phyloP scores from a whole-genome alignment of 2,329 filamentous ascomycete genomes.

The Penicillium vulpinum region DNA sequence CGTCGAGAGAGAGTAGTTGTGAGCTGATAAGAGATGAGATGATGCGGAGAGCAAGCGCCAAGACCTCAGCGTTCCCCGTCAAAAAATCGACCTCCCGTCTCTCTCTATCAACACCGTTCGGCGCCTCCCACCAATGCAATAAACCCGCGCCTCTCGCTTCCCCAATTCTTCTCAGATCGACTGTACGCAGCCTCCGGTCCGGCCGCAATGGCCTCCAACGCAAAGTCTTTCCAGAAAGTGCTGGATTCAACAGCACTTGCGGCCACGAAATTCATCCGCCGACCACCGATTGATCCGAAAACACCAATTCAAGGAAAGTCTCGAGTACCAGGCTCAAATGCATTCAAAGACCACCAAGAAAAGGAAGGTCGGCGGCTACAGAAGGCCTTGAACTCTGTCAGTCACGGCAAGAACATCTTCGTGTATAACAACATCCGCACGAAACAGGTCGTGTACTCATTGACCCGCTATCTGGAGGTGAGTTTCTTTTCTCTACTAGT shows the following conservation, averaged over 20 bases:
- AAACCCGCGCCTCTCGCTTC: conserved; percentile 9
- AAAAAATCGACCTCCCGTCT: conserved; percentile 37
- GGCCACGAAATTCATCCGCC: conserved; percentile 38
- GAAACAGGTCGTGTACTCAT: conserved; percentile 65
- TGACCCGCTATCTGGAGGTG: conserved; percentile 58
- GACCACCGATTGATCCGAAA: conserved; percentile 36
- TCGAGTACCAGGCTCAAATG: conserved; percentile 43
- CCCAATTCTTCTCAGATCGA: conserved; percentile 4
- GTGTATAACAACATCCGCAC: conserved; percentile 62
- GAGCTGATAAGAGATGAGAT: conserved; percentile 25
- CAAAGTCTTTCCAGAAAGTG: conserved; percentile 36
- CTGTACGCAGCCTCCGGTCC: conserved; percentile 17
- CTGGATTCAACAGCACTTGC: conserved; percentile 44
- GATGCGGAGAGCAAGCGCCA: conserved; percentile 30
- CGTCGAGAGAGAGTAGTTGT: conserved; percentile 1
- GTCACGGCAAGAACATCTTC: conserved; percentile 62
- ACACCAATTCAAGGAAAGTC: conserved; percentile 45
- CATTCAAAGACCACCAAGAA: conserved; percentile 40
- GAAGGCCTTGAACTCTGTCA: conserved; percentile 49
- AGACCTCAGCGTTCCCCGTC: conserved; percentile 29
- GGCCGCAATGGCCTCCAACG: conserved; percentile 40
- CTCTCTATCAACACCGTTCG: conserved; percentile 15
- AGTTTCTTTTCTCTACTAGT: conserved; percentile 12
- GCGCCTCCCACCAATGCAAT: conserved; percentile 22
- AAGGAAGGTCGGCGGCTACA: conserved; percentile 43